Conservation (phyloP, 2,329 filamentous ascomycete species). For the Diaporthe australafricana region DNA sequence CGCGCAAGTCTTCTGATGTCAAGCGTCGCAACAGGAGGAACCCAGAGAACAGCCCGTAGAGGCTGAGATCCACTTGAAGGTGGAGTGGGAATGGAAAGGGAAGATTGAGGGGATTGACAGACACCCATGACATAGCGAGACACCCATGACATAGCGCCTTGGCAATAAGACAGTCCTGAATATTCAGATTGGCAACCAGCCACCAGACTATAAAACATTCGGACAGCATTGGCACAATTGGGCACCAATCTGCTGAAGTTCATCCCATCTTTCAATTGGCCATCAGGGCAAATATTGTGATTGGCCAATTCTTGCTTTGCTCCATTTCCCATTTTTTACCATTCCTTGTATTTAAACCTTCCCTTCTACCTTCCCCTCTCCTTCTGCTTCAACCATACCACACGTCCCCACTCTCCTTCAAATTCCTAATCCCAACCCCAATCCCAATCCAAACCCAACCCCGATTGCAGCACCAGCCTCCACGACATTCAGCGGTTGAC, state of each 20-base stretch:
- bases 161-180: background rate
- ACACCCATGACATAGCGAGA: no score
- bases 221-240: background rate
- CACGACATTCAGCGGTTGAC: background rate
- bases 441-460: no score
- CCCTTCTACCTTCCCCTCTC: background rate
- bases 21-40: constrained; percentile 24
- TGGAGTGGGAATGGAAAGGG: background rate
- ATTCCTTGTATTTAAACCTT: constrained; percentile 12
- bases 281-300: no score
- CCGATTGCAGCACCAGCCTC: no score
- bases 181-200: background rate
- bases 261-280: no score
- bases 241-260: no score
- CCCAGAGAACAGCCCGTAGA: background rate
- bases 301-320: background rate
- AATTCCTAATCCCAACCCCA: background rate
- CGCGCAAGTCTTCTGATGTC: constrained; percentile 46
- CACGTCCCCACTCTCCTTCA: background rate
- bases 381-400: background rate
- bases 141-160: background rate
- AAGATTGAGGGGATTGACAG: background rate
- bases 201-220: background rate
- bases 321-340: no score
- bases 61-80: no score